Percentiles rank a stretch among this genome's conserved stretches.
phyloP scores from a whole-genome alignment of 768 basidiomycete species.

The Hydnomerulius pinastri region DNA sequence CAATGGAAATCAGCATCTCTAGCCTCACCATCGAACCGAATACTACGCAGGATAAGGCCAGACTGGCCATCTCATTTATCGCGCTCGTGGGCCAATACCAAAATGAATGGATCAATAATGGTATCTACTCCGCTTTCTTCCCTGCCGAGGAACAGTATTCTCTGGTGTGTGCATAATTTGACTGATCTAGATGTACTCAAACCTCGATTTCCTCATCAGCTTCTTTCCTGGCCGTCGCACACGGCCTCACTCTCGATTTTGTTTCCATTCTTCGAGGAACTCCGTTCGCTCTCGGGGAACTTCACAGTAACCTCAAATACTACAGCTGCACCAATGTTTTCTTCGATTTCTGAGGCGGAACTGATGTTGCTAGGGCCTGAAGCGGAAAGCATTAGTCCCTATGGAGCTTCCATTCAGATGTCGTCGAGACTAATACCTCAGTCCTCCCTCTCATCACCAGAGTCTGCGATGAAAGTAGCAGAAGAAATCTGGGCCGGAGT shows the following conservation, averaged over 20 bases:
- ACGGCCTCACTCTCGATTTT: background rate
- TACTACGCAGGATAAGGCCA: background rate
- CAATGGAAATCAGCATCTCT: background rate
- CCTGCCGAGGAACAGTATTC: background rate
- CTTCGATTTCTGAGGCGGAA: background rate
- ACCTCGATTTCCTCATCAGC: background rate
- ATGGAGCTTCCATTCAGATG: background rate
- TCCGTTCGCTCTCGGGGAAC: background rate
- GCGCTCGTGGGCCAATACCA: conserved; percentile 4
- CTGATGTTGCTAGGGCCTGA: background rate
- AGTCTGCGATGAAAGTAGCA: background rate
- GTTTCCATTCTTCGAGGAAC: conserved; percentile 1
- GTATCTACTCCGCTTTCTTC: background rate
- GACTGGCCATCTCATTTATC: conserved; percentile 1
- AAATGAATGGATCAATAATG: background rate
- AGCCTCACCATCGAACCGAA: background rate
- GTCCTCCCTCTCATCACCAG: background rate
- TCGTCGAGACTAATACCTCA: conserved; percentile 9
- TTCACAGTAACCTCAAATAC: background rate
- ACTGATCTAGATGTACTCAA: background rate
- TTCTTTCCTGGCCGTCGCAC: conserved; percentile 1
- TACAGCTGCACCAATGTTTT: conserved; percentile 2
- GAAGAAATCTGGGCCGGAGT: conserved; percentile 7
- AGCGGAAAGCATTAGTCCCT: background rate
- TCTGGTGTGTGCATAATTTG: background rate